Percentiles rank a stretch among this genome's conserved stretches.
Conservation (phyloP, 352 stramenopile genomes). For the Phytophthora quininea region DNA sequence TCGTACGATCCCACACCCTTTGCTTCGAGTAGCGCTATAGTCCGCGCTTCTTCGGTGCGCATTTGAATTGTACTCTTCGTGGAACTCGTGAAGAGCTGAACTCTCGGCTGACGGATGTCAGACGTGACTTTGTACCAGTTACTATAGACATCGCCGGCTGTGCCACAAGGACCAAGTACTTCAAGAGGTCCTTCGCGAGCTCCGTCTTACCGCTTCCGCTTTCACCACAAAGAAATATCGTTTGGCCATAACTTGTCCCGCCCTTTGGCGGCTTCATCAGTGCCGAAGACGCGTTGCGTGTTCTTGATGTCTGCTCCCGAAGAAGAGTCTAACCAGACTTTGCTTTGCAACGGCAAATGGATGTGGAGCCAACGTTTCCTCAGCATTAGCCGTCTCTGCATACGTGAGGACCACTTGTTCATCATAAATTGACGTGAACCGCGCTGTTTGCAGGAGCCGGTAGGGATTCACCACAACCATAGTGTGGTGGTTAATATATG, state of each 20-base stretch:
- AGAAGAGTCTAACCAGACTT: constrained; percentile 54
- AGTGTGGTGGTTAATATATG: constrained; percentile 62
- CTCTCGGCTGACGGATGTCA: constrained; percentile 27
- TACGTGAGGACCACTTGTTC: constrained; percentile 79
- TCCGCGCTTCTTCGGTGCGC: constrained; percentile 74
- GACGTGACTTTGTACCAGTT: not conserved
- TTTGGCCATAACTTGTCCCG: constrained; percentile 16
- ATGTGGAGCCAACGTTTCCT: constrained; percentile 55
- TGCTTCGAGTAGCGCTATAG: constrained; percentile 74
- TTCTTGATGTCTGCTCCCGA: constrained; percentile 15
- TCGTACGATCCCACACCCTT: constrained; percentile 73
- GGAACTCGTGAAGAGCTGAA: constrained; percentile 81
- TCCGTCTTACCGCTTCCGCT: constrained; percentile 83
- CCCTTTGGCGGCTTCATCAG: constrained; percentile 3
- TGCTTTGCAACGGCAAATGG: constrained; percentile 81
- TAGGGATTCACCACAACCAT: constrained; percentile 78
- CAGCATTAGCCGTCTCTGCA: constrained; percentile 46
- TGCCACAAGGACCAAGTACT: constrained; percentile 71
- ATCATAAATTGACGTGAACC: constrained; percentile 86
- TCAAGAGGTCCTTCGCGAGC: constrained; percentile 78
- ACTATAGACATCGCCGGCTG: constrained; percentile 38
- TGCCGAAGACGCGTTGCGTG: not conserved
- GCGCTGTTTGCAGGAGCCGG: constrained; percentile 70
- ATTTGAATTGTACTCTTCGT: constrained; percentile 87
- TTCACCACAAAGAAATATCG: constrained; percentile 63